These are phyloP conservation scores for Rhodotorula glutinis DNA, from an alignment of 1,284 basidiomycete genomes.

Conservation along the genomic window DNA sequence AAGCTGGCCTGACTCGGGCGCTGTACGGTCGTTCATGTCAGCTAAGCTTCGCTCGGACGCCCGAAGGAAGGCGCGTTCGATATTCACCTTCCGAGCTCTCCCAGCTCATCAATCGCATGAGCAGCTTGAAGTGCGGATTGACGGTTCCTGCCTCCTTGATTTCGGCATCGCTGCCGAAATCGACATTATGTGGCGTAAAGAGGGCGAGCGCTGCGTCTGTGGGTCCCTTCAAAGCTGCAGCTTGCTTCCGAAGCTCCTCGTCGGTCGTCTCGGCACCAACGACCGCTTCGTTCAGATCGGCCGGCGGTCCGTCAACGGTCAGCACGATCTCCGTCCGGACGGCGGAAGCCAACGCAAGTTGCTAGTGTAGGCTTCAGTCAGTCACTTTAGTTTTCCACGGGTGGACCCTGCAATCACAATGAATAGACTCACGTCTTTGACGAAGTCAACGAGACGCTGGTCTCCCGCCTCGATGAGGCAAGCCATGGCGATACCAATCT, in stretches of 20 bases:
- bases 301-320: slow-evolving; percentile 57
- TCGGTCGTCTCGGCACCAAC: slow-evolving; percentile 56
- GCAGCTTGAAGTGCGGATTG: slow-evolving; percentile 72
- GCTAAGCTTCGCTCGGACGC: neutral
- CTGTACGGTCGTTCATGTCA: neutral
- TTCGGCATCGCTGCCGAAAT: slow-evolving; percentile 58
- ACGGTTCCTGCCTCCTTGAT: slow-evolving; percentile 70
- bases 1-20: slow-evolving; percentile 16
- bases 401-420: neutral
- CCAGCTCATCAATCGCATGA: slow-evolving; percentile 69
- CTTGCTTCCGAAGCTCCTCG: slow-evolving; percentile 45
- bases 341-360: slow-evolving; percentile 63
- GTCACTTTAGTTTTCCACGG: neutral
- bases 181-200: slow-evolving; percentile 51
- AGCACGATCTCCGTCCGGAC: slow-evolving; percentile 68
- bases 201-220: slow-evolving; percentile 68
- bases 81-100: slow-evolving; percentile 61
- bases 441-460: slow-evolving; percentile 68
- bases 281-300: slow-evolving; percentile 47
- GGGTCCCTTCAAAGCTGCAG: slow-evolving; percentile 52
- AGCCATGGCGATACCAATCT: slow-evolving; percentile 78
- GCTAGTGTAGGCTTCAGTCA: slow-evolving; percentile 54
- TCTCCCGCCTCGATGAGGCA: slow-evolving; percentile 67
- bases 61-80: no score
- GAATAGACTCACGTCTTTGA: slow-evolving; percentile 62